Base-by-base conservation (phyloP, 202 grass and related monocot genomes). In the Panicum hallii region DNA sequence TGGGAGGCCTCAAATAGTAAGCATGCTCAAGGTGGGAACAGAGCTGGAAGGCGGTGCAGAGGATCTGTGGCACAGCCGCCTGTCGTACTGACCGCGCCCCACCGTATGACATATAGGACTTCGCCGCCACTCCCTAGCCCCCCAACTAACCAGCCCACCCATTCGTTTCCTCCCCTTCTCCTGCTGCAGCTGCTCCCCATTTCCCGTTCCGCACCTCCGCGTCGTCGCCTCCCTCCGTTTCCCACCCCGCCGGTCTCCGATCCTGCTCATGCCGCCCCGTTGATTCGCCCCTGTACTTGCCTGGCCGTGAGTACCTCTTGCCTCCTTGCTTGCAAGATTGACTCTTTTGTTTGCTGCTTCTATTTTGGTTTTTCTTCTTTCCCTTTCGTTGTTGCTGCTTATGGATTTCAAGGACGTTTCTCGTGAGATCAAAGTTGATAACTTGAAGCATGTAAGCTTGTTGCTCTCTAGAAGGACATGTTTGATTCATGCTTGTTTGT, bases 101-200 rank as follows among this genome's bases (percentile, higher is more conserved):
- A 78, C 17, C 81, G 87, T 75, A 74, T 82, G 87, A 67, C 73
- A 74, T 74, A 9, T 75, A 72, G 58, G 79, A 87, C 58, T 69
- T 84, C 26, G 44, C 63, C 28, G 80, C 75, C 88, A 63, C 75
- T 80, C 69, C 52, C 88, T 63, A 55, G 48, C 55, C 70, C 53
- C 54, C 60, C 54, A 38, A 32, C 79, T 40, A 47, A 30, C 85
- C 55, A 19, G 63, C 70, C 65, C 28, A 85, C 45, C 61, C 65
- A 0, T 4, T 22, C 10, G 6, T 20, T 38, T 12, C 30, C 46
- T 46, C 11, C 30, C 68, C 68, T 36, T 67, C 42, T 12, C 32
- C 40, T 63, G 41, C 17, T 47, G 38, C 48, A 63, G 61, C 68
- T 56, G 17, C 69, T 55, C 11, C 75, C 38, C 4, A 15, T 67